Percentiles rank a stretch among this genome's conserved stretches.
Conservation (phyloP, 768 basidiomycete species). For the Leucocoprinus birnbaumii region DNA sequence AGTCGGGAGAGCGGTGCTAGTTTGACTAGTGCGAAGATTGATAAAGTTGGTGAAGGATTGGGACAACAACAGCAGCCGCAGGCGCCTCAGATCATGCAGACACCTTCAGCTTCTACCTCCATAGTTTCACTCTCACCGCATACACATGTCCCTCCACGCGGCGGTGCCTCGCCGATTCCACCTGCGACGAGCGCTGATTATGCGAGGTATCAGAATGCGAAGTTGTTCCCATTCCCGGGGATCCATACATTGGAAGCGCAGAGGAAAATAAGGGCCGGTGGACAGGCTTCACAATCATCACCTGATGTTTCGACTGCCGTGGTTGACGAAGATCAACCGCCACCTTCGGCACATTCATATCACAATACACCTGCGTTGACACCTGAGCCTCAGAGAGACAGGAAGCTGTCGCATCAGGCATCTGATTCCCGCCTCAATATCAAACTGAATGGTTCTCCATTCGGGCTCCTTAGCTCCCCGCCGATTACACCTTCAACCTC, state of each 20-base stretch:
- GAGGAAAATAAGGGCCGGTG: slow-evolving; percentile 50
- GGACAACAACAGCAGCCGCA: slow-evolving; percentile 33
- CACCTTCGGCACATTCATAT: slow-evolving; percentile 43
- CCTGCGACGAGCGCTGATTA: slow-evolving; percentile 68
- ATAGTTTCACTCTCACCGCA: slow-evolving; percentile 60
- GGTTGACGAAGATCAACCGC: slow-evolving; percentile 45
- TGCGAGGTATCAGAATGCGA: slow-evolving; percentile 71
- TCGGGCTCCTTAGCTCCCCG: slow-evolving; percentile 1
- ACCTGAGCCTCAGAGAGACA: slow-evolving; percentile 52
- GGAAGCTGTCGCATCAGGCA: slow-evolving; percentile 62
- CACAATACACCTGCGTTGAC: slow-evolving; percentile 47
- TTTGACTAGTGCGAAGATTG: slow-evolving; percentile 57
- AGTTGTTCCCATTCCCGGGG: slow-evolving; percentile 90
- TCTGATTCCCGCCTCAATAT: slow-evolving; percentile 65
- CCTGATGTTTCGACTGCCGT: slow-evolving; percentile 43
- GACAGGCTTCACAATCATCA: slow-evolving; percentile 38
- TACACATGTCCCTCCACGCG: slow-evolving; percentile 40
- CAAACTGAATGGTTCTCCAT: slow-evolving; percentile 37
- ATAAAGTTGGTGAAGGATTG: slow-evolving; percentile 39
- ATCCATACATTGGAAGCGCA: slow-evolving; percentile 78
- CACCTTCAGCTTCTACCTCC: slow-evolving; percentile 68
- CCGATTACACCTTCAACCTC: slow-evolving; percentile 38
- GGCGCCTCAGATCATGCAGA: slow-evolving; percentile 48
- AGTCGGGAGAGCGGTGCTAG: slow-evolving; percentile 79
- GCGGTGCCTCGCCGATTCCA: slow-evolving; percentile 76